Conservation (phyloP, 139 green algal genomes). For the Chlamydomonas sp. region DNA sequence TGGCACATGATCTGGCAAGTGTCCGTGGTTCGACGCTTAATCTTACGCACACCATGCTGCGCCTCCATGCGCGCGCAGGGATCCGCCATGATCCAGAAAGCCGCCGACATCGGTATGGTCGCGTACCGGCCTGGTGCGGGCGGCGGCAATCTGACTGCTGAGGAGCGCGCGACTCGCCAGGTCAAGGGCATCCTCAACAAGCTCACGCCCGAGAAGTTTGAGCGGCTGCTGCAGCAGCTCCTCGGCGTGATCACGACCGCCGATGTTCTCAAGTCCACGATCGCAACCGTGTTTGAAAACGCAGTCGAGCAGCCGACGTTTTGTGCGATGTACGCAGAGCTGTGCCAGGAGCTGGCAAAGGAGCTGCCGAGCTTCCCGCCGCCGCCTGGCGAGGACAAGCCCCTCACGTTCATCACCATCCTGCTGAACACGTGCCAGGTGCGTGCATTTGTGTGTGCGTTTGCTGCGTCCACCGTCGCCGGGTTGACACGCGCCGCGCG, state of each 20-base stretch:
- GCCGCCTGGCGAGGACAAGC: conserved; percentile 55
- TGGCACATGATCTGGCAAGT: no score
- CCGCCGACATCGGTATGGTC: no score
- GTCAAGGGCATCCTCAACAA: conserved; percentile 99
- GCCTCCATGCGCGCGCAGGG: no score
- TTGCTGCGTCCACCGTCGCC: no score
- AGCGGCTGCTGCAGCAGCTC: conserved; percentile 78
- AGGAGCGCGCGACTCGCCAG: conserved; percentile 78
- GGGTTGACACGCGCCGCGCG: no score
- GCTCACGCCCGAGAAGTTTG: conserved; percentile 99
- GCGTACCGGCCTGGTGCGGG: no score
- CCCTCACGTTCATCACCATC: conserved; percentile 81
- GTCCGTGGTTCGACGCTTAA: no score
- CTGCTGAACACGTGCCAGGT: conserved; percentile 99
- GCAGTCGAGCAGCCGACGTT: conserved; percentile 95
- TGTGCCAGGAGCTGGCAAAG: conserved; percentile 46
- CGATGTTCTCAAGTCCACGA: conserved; percentile 62
- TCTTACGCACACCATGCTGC: no score
- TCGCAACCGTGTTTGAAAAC: conserved; percentile 94
- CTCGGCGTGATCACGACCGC: conserved; percentile 65
- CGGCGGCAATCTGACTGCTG: no score
- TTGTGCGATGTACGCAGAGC: conserved; percentile 79
- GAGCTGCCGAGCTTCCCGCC: conserved; percentile 62
- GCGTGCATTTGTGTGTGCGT: no score
- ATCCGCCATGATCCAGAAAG: no score